Conservation (phyloP, 345 rosid species). For the Erysimum cheiranthoides region DNA sequence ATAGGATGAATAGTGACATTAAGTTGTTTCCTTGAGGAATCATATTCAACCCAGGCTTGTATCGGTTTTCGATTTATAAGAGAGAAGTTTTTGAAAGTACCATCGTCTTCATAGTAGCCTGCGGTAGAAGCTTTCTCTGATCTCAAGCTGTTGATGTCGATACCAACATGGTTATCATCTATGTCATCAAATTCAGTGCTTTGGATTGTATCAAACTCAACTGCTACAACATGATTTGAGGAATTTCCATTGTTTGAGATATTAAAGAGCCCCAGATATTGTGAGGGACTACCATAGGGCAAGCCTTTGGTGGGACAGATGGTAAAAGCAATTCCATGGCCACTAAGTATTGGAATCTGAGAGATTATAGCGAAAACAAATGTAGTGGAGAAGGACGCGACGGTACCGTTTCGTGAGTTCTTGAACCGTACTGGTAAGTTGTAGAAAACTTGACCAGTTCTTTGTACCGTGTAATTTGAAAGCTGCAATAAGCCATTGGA, state of each 20-base stretch:
- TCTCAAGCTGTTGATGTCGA: conserved; percentile 59
- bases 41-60: conserved; percentile 88
- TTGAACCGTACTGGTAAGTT: conserved; percentile 60
- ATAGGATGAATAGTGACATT: conserved; percentile 63
- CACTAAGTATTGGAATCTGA: conserved; percentile 49
- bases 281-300: conserved; percentile 47
- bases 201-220: conserved; percentile 70
- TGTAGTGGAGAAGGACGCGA: conserved; percentile 71
- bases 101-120: conserved; percentile 49
- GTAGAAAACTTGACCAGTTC: conserved; percentile 74
- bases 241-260: conserved; percentile 47
- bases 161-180: conserved; percentile 42
- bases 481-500: conserved; percentile 57
- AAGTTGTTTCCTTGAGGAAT: conserved; percentile 53
- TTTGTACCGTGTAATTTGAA: conserved; percentile 44
- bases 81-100: conserved; percentile 40
- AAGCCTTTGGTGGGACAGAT: conserved; percentile 55
- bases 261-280: conserved; percentile 64
- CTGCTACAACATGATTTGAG: conserved; percentile 69
- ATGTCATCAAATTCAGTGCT: conserved; percentile 59
- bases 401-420: conserved; percentile 44
- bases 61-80: conserved; percentile 52
- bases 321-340: conserved; percentile 72
- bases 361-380: conserved; percentile 73
- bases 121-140: conserved; percentile 61